Evolutionary conservation across 164 flowering plant species (phyloP).

Genomic region (Vitis amurensis): DNA sequence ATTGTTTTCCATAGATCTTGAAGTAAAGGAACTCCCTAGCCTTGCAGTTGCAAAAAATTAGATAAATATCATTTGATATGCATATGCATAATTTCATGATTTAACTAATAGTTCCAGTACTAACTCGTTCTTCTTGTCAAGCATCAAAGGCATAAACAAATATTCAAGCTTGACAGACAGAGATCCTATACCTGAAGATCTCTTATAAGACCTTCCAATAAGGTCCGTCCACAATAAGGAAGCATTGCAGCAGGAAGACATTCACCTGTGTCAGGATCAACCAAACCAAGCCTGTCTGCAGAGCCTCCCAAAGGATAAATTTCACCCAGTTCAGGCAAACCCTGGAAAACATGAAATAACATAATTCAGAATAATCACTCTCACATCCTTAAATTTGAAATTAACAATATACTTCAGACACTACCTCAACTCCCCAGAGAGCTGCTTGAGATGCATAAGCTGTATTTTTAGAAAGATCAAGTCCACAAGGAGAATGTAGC

Average conservation of each 20-base stretch:
- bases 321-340: constrained; percentile 91
- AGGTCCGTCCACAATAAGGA: constrained; percentile 90
- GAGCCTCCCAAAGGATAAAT: constrained; percentile 97
- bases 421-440: constrained; percentile 97
- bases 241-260: constrained; percentile 99
- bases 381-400: not conserved
- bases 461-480: constrained; percentile 72
- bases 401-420: constrained; percentile 7
- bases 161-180: constrained; percentile 9
- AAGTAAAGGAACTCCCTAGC: constrained; percentile 90
- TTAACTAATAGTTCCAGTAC: not conserved
- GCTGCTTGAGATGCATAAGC: constrained; percentile 97
- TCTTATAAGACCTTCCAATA: constrained; percentile 97
- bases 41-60: constrained; percentile 31
- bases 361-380: constrained; percentile 15
- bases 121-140: constrained; percentile 1
- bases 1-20: constrained; percentile 85
- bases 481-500: constrained; percentile 71
- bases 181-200: constrained; percentile 89
- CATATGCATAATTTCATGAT: too few species aligned
- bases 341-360: constrained; percentile 55
- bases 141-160: constrained; percentile 12
- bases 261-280: constrained; percentile 86
- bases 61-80: not conserved
- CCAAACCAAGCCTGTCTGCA: constrained; percentile 94